phyloP scores from a whole-genome alignment of 2,329 filamentous ascomycete genomes.

The Curvularia sp. region DNA sequence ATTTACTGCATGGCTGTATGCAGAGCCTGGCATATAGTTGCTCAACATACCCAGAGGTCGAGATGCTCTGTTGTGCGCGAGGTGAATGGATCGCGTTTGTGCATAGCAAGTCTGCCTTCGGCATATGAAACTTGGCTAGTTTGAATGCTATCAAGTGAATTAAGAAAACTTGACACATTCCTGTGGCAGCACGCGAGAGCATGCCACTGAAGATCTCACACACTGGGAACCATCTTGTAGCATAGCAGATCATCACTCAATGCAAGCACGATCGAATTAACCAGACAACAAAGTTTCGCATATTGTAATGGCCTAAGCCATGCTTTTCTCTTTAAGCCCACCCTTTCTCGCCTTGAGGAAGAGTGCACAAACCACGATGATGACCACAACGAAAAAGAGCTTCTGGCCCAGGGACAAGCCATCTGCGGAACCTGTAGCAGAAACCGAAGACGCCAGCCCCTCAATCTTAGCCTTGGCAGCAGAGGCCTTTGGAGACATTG shows the following conservation, averaged over 20 bases:
- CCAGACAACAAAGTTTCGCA: conserved; percentile 12
- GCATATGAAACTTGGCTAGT: conserved; percentile 1
- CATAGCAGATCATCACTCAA: neutral
- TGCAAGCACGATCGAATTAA: neutral
- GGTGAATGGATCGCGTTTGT: neutral
- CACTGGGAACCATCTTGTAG: neutral
- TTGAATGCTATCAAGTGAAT: neutral
- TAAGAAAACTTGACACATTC: neutral
- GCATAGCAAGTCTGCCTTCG: neutral
- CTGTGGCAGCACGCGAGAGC: neutral
- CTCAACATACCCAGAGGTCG: neutral
- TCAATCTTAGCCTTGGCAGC: conserved; percentile 26
- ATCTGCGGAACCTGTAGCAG: conserved; percentile 26
- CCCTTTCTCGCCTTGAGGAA: conserved; percentile 50
- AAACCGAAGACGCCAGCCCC: conserved; percentile 25
- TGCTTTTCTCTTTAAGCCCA: conserved; percentile 50
- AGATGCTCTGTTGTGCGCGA: neutral
- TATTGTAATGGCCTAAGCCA: conserved; percentile 44
- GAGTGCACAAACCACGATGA: conserved; percentile 53
- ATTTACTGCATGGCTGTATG: neutral
- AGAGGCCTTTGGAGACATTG: conserved; percentile 31
- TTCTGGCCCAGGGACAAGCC: conserved; percentile 56
- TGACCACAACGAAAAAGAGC: conserved; percentile 54
- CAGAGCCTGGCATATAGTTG: neutral
- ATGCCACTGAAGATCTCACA: neutral